A percentile compares a stretch with the other conserved stretches of the same genome.
phyloP scores from a whole-genome alignment of 345 rosid species.

The Bretschneidera sinensis region DNA sequence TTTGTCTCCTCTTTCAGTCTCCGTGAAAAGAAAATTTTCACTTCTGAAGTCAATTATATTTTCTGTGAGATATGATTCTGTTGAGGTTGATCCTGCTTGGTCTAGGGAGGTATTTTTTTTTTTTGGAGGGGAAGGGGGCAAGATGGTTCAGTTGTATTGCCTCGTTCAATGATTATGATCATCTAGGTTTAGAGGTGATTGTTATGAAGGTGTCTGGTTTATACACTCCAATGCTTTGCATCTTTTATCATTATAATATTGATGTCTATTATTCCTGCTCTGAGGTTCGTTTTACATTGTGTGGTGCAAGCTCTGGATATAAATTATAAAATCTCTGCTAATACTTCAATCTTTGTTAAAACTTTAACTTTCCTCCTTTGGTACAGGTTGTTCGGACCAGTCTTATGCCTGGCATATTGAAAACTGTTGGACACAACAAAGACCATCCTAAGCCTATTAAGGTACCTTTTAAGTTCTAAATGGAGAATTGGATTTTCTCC shows the following conservation, averaged over 20 bases:
- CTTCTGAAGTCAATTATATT: too few species aligned
- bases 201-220: neutral
- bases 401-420: constrained; percentile 89
- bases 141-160: too few species aligned
- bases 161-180: neutral
- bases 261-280: neutral
- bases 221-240: too few species aligned
- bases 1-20: too few species aligned
- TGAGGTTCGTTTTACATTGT: neutral
- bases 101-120: too few species aligned
- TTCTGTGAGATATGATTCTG: too few species aligned
- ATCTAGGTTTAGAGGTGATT: neutral
- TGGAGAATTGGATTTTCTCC: neutral
- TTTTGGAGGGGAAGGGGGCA: too few species aligned
- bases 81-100: too few species aligned
- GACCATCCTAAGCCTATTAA: constrained; percentile 92
- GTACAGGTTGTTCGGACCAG: constrained; percentile 69
- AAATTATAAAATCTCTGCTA: neutral
- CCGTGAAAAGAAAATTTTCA: too few species aligned
- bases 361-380: neutral
- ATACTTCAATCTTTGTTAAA: constrained; percentile 5
- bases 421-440: constrained; percentile 78
- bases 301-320: too few species aligned
- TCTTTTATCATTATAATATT: too few species aligned
- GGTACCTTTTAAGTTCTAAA: constrained; percentile 33